Evolutionary conservation across 805 yeast genomes (phyloP), one percentile per base, ranked within the genome.

Genomic region (Vanderwaltozyma tropicalis): DNA sequence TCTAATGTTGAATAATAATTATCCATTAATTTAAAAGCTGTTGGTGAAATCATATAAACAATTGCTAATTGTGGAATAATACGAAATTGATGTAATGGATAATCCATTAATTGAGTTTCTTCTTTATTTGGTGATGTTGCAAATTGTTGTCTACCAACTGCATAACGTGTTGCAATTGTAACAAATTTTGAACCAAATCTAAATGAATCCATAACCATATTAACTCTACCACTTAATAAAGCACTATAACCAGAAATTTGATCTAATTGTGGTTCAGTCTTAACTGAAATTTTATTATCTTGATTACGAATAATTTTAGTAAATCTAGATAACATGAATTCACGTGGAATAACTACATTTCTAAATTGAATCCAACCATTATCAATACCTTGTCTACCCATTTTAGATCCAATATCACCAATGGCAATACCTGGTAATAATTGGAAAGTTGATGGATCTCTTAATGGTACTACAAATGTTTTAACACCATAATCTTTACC

Each of bases 301-400:
- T 83, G 94, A 16, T 76, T 74, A n/a, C 69, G 62, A 32, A 72
- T 70, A 38, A 88, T 84, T 53, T 76, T 72, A 37, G 87, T 74
- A 62, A 79, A 87, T 60, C 79, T 83, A 61, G 78, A 77, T 51
- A 88, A 67, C 92, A 88, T 78, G 61, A 71, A 82, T 55, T 72
- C 79, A 44, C 87, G 73, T 39, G 96, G 96, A 45, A 88, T 82
- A 35, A 78, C 70, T 36, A 86, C 96, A 49, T 79, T 70, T 35
- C 82, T 69, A 64, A 83, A 88, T 63, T 87, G 96, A 53, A 88
- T 84, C 96, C 96, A 88, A 38, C 96, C 96, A 60, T 88, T 88
- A 56, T 88, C 96, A 47, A 88, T 83, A 41, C 95, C 96, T 53
- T 87, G 92, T 53, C 96, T 72, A 38, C 96, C 96, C 95, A 88